Evolutionary conservation across 176 grass and related monocot genomes (phyloP).

Genomic region (Puccinellia tenuiflora): DNA sequence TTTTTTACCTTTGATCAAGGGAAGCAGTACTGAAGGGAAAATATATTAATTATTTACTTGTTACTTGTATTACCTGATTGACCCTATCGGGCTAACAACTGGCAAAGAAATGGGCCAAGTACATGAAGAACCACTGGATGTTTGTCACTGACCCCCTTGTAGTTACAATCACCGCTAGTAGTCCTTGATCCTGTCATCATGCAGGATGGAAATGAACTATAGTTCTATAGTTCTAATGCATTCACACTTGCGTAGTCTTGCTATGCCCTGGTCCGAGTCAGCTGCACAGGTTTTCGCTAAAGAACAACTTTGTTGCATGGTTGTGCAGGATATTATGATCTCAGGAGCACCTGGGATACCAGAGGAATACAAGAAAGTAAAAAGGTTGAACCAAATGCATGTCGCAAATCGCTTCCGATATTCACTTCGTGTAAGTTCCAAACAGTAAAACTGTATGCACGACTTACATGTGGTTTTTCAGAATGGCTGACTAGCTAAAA

Average conservation of each 20-base stretch:
- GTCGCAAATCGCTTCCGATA: conserved; percentile 47
- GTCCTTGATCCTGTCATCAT: conserved; percentile 19
- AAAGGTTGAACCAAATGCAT: conserved; percentile 51
- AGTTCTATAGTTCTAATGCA: background rate
- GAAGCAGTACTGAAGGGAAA: background rate
- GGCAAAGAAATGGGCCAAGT: background rate
- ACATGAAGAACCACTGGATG: background rate
- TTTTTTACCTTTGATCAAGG: background rate
- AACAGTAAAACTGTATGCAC: background rate
- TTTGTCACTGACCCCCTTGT: background rate
- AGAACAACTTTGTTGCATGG: background rate
- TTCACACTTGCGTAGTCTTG: background rate
- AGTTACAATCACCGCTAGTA: conserved; percentile 15
- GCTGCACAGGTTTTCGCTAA: background rate
- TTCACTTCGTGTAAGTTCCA: conserved; percentile 57
- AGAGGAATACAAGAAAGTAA: background rate
- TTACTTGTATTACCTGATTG: background rate
- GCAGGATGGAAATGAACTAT: background rate
- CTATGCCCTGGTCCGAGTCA: conserved; percentile 17
- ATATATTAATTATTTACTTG: background rate
- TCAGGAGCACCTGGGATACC: conserved; percentile 26
- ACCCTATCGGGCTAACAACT: background rate
- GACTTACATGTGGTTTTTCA: conserved; percentile 4
- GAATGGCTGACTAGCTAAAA: conserved; percentile 15
- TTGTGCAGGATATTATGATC: conserved; percentile 43